Conservation (phyloP, 2,329 filamentous ascomycete species). For the Colletotrichum zoysiae region DNA sequence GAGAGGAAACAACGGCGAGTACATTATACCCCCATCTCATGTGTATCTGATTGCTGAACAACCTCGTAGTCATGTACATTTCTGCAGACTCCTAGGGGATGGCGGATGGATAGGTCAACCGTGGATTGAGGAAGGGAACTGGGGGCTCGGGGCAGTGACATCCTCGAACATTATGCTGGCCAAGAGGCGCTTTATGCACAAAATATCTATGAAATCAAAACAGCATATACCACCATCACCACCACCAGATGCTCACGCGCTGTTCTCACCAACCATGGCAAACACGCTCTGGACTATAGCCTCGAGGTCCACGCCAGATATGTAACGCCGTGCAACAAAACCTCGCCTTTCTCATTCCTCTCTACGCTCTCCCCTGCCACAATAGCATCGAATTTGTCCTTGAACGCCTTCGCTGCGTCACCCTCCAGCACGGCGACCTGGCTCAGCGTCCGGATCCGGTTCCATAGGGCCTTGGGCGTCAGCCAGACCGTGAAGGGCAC, state of each 20-base stretch:
- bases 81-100: constrained; percentile 67
- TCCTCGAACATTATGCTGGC: constrained; percentile 2
- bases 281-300: constrained; percentile 47
- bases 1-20: constrained; percentile 90
- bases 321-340: constrained; percentile 74
- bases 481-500: constrained; percentile 71
- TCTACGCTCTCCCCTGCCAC: constrained; percentile 66
- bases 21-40: neutral
- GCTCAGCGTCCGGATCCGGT: constrained; percentile 74
- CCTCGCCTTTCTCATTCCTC: constrained; percentile 71
- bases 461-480: constrained; percentile 71
- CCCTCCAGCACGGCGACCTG: constrained; percentile 73
- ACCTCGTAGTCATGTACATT: constrained; percentile 74
- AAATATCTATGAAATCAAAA: constrained; percentile 18
- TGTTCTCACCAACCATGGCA: neutral
- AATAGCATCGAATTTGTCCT: constrained; percentile 65
- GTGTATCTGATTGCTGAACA: constrained; percentile 41
- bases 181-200: constrained; percentile 25
- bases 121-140: neutral
- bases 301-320: constrained; percentile 72
- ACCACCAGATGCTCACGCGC: neutral
- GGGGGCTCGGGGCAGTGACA: constrained; percentile 1
- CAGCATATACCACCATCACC: constrained; percentile 38
- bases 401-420: constrained; percentile 61
- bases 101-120: constrained; percentile 1